A percentile compares a stretch with the other conserved stretches of the same genome.
Evolutionary conservation across 768 basidiomycete species (phyloP).

Genomic region (Hericium erinaceus): DNA sequence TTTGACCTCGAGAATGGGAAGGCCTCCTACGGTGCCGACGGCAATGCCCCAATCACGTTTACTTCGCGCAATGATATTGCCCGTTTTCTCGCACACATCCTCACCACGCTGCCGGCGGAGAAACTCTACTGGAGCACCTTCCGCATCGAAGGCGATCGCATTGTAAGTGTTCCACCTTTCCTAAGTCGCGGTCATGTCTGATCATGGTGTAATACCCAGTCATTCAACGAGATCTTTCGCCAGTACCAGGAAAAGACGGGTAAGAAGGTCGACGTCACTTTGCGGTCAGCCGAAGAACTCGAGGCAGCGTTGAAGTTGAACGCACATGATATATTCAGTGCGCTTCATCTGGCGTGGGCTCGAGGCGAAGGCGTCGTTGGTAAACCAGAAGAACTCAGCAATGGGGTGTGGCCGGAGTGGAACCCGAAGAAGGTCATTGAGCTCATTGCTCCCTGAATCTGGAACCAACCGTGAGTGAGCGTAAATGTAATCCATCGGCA

Average conservation of each 20-base stretch:
- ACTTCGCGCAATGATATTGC: not conserved
- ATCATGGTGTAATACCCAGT: not conserved
- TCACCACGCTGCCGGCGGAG: not conserved
- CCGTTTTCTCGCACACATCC: not conserved
- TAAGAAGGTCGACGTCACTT: not conserved
- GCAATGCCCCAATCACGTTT: conserved; percentile 1
- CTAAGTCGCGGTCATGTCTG: not conserved
- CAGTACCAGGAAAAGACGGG: not conserved
- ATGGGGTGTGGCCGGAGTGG: not conserved
- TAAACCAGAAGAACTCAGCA: not conserved
- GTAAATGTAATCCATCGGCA: too few relatives aligned
- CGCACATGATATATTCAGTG: not conserved
- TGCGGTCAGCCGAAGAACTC: not conserved
- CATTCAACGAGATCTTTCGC: not conserved
- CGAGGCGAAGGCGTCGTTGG: not conserved
- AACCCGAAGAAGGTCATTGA: not conserved
- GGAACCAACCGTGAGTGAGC: too few relatives aligned
- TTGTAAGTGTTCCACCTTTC: not conserved
- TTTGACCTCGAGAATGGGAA: not conserved
- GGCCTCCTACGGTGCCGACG: not conserved
- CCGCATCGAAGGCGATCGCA: not conserved
- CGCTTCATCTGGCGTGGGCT: not conserved
- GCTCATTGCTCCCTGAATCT: not conserved
- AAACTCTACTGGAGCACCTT: not conserved
- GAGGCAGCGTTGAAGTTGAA: not conserved